Conservation (phyloP, 257 asterid genomes). For the Coffea canephora region DNA sequence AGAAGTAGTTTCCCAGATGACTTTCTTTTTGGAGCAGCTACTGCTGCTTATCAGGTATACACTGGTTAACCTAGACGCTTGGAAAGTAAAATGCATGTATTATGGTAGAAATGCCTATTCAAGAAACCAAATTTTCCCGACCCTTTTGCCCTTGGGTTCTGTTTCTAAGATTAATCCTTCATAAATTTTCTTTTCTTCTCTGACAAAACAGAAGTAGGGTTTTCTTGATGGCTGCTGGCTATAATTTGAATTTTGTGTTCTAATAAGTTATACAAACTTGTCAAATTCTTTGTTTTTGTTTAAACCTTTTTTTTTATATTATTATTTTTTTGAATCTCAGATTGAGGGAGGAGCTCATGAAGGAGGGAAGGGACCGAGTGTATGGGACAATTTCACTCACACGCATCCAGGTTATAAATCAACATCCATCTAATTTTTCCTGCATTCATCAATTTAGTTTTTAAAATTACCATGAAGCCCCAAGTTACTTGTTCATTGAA, state of each 20-base stretch:
- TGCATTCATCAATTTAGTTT: no score
- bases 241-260: no score
- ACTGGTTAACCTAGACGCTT: background rate
- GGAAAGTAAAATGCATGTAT: background rate
- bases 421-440: no score
- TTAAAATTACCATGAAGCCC: background rate
- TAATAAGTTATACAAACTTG: no score
- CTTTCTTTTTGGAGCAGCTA: conserved; percentile 20
- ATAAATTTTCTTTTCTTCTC: no score
- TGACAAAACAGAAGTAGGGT: background rate
- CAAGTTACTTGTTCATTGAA: background rate
- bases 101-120: background rate
- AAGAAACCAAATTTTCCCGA: background rate
- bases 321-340: background rate
- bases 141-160: background rate
- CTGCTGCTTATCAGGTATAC: conserved; percentile 24
- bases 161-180: background rate
- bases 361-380: conserved; percentile 25
- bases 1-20: conserved; percentile 18
- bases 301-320: no score
- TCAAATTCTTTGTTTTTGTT: background rate
- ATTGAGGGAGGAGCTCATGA: conserved; percentile 12
- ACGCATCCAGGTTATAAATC: conserved; percentile 11
- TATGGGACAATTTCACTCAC: conserved; percentile 22
- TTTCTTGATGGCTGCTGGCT: background rate